Conservation (phyloP, 768 basidiomycete species). For the Collybia mongolica region DNA sequence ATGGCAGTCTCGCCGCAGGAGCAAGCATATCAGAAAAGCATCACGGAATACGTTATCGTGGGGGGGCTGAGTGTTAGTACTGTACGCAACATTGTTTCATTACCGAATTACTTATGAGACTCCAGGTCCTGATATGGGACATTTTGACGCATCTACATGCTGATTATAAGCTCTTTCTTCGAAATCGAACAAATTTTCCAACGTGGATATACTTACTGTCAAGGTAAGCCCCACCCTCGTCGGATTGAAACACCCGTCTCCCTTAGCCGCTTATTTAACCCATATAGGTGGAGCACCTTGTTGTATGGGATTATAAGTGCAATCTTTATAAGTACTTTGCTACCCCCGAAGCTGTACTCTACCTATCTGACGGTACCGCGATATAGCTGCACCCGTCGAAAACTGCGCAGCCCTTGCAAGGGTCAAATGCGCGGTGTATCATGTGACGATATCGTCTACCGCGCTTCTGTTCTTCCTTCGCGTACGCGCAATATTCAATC, state of each 20-base stretch:
- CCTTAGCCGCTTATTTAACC: not conserved
- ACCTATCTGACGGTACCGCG: not conserved
- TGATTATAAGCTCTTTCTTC: constrained; percentile 24
- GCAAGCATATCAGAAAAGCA: constrained; percentile 22
- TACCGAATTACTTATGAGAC: too few relatives aligned
- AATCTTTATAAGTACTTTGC: constrained; percentile 20
- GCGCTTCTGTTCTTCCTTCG: constrained; percentile 32
- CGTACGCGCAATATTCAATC: constrained; percentile 28
- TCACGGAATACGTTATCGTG: constrained; percentile 24
- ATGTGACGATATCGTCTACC: constrained; percentile 20
- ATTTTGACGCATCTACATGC: constrained; percentile 23
- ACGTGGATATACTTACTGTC: constrained; percentile 27
- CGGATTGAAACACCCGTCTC: not conserved
- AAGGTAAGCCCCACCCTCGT: constrained; percentile 17
- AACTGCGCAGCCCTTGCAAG: constrained; percentile 21
- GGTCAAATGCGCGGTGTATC: constrained; percentile 17
- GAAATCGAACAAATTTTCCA: constrained; percentile 13
- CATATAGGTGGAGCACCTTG: constrained; percentile 16
- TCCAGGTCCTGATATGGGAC: constrained; percentile 30
- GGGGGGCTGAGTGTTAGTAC: constrained; percentile 15
- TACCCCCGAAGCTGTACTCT: not conserved
- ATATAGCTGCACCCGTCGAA: constrained; percentile 13
- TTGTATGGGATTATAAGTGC: constrained; percentile 18
- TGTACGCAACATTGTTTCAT: not conserved
- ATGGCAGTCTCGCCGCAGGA: constrained; percentile 27